Conservation (phyloP, 345 rosid genomes). For the Gossypium turneri region DNA sequence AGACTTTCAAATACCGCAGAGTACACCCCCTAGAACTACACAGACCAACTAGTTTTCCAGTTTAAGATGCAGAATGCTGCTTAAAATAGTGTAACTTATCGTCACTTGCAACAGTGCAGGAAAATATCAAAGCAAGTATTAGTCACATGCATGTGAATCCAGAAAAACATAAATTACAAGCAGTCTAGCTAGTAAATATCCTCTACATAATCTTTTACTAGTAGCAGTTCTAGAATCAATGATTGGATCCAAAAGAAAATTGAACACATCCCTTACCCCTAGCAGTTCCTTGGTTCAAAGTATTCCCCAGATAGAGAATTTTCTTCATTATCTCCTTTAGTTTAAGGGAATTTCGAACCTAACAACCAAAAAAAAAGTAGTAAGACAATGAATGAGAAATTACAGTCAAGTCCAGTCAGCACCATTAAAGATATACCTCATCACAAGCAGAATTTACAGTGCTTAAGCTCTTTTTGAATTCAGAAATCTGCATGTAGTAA, state of each 20-base stretch:
- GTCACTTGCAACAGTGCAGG: background rate
- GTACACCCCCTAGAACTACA: background rate
- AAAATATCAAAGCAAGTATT: background rate
- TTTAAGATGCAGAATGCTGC: background rate
- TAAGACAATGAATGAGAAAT: conserved; percentile 12
- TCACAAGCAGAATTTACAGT: conserved; percentile 86
- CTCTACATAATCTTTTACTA: background rate
- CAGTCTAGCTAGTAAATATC: background rate
- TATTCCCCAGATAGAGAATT: conserved; percentile 88
- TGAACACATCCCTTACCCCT: conserved; percentile 55
- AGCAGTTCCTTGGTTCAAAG: conserved; percentile 95
- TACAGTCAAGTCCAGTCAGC: conserved; percentile 13
- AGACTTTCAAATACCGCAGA: background rate
- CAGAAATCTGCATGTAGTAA: conserved; percentile 50
- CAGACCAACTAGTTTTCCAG: background rate
- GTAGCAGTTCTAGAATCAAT: background rate
- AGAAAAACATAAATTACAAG: conserved; percentile 2
- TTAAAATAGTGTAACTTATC: background rate
- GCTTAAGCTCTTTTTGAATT: conserved; percentile 81
- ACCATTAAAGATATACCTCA: conserved; percentile 51
- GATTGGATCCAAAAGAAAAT: background rate
- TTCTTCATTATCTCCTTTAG: conserved; percentile 92
- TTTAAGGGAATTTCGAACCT: conserved; percentile 83
- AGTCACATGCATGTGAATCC: background rate
- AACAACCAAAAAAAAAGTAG: conserved; percentile 19